Percentiles rank a stretch among this genome's conserved stretches.
phyloP scores from a whole-genome alignment of 2,329 filamentous ascomycete species.

The Colletotrichum theobromicola region DNA sequence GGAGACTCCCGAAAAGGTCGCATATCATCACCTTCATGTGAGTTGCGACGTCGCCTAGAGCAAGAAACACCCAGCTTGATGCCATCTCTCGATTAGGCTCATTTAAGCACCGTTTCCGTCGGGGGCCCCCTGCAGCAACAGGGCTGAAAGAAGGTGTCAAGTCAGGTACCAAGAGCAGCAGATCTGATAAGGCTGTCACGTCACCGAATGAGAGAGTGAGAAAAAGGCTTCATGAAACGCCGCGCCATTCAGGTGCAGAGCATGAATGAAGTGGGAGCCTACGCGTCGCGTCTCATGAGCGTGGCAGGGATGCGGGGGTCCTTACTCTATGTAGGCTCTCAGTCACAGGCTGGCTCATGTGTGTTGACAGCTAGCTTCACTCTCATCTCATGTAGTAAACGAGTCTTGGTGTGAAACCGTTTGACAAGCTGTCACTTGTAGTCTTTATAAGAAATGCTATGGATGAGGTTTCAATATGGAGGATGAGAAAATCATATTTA shows the following conservation, averaged over 20 bases:
- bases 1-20: background rate
- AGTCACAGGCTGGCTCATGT: background rate
- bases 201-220: background rate
- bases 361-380: background rate
- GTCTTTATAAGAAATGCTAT: background rate
- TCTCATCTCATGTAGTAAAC: background rate
- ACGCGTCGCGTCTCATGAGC: background rate
- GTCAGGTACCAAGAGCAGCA: background rate
- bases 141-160: background rate
- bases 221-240: background rate
- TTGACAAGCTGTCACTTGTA: background rate
- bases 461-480: background rate
- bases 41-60: background rate
- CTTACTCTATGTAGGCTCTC: background rate
- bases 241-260: background rate
- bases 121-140: background rate
- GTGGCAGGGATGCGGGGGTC: background rate
- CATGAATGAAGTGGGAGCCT: background rate
- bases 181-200: background rate
- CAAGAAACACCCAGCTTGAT: rapidly evolving
- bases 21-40: background rate
- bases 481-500: background rate
- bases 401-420: background rate
- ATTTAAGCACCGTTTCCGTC: background rate
- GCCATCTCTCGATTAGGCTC: background rate